phyloP scores from a whole-genome alignment of 768 basidiomycete genomes.

The Plicaturopsis crispa region DNA sequence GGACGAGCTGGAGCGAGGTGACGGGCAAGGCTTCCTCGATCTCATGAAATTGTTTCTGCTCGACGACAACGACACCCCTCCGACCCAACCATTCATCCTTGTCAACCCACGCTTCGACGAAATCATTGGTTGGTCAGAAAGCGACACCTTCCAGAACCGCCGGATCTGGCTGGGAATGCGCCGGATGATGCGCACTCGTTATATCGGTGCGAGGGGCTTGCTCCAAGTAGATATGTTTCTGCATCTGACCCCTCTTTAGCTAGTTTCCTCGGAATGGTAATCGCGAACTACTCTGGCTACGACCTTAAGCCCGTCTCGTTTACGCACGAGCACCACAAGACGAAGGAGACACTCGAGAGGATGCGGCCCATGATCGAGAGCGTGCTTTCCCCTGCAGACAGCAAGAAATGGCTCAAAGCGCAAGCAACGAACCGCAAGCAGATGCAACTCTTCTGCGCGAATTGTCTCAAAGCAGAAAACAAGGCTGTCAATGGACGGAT shows the following conservation, averaged over 20 bases:
- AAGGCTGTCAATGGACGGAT: conserved; percentile 7
- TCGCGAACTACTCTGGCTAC: background rate
- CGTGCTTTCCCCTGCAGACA: background rate
- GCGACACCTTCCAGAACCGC: background rate
- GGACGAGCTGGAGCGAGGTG: conserved; percentile 4
- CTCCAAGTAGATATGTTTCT: background rate
- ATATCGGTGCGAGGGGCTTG: conserved; percentile 1
- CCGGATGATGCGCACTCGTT: conserved; percentile 1
- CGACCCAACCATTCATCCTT: conserved; percentile 7
- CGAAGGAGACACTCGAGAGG: background rate
- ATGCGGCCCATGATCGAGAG: background rate
- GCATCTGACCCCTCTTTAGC: background rate
- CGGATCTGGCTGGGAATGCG: background rate
- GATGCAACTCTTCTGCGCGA: conserved; percentile 10
- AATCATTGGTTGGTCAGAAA: background rate
- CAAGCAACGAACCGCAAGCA: conserved; percentile 7
- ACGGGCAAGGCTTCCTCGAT: conserved; percentile 7
- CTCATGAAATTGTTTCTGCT: conserved; percentile 6
- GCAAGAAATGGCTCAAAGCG: conserved; percentile 7
- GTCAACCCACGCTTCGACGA: conserved; percentile 1
- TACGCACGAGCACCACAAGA: conserved; percentile 2
- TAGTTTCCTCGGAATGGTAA: background rate
- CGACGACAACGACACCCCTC: conserved; percentile 6
- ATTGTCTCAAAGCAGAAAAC: conserved; percentile 8
- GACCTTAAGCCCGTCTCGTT: background rate